phyloP scores from a whole-genome alignment of 371 early-diverging fungal species.

The Phascolomyces articulosus region DNA sequence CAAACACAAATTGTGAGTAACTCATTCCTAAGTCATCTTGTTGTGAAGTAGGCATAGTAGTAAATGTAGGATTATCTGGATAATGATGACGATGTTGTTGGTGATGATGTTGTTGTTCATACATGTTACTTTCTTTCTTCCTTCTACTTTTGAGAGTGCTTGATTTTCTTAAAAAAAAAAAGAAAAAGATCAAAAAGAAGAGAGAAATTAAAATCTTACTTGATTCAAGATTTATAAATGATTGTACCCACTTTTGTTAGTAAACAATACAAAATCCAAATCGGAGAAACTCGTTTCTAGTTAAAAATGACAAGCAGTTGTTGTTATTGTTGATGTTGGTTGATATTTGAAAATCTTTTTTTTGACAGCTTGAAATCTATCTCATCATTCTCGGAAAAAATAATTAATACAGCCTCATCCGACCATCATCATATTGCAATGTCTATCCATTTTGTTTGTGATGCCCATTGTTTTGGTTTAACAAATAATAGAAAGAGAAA shows the following conservation, averaged over 20 bases:
- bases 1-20: not conserved
- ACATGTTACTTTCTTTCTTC: not conserved
- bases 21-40: not conserved
- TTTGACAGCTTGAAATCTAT: no score
- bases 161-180: not conserved
- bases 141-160: not conserved
- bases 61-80: not conserved
- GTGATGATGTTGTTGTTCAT: constrained; percentile 1
- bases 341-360: no score
- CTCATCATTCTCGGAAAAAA: not conserved
- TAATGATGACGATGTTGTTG: not conserved
- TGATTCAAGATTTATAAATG: not conserved
- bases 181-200: not conserved
- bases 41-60: not conserved
- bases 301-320: not conserved
- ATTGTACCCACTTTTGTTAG: not conserved
- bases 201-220: not conserved
- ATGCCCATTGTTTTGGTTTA: no score
- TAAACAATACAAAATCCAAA: constrained; percentile 3
- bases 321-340: not conserved
- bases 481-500: no score
- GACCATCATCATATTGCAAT: no score
- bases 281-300: not conserved
- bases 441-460: no score
- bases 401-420: no score